Evolutionary conservation across 176 grass and related monocot species (phyloP).

Genomic region (Rhipidocladum racemiflorum): DNA sequence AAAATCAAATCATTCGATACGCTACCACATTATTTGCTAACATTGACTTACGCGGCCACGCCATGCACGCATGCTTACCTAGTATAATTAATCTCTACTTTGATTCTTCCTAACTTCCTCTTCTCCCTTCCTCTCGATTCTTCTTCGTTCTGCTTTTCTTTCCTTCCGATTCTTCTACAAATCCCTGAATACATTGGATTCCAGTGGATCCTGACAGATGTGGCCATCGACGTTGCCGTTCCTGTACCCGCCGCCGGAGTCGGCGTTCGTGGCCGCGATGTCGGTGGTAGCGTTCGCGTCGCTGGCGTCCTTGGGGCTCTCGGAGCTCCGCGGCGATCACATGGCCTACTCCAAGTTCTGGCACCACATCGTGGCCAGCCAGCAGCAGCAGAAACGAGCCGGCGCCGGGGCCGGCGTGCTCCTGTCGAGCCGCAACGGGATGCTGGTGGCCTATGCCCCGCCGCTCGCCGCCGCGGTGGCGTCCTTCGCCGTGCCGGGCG

Average conservation of each 20-base stretch:
- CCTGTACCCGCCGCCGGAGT: slow-evolving; percentile 56
- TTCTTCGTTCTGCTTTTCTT: no score
- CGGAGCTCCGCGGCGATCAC: slow-evolving; percentile 51
- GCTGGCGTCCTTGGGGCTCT: slow-evolving; percentile 34
- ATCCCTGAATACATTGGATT: no score
- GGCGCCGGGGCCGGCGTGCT: neutral
- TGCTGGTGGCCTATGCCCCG: slow-evolving; percentile 67
- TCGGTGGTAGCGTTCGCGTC: slow-evolving; percentile 37
- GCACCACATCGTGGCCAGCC: slow-evolving; percentile 41
- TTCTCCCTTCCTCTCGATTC: no score
- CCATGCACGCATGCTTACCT: no score
- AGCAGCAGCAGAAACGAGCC: neutral
- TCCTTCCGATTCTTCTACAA: no score
- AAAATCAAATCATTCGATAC: no score
- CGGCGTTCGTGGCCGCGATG: slow-evolving; percentile 39
- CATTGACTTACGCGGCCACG: no score
- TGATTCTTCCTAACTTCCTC: no score
- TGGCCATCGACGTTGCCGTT: slow-evolving; percentile 25
- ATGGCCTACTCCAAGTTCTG: slow-evolving; percentile 79
- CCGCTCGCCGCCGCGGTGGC: slow-evolving; percentile 42
- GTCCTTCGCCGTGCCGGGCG: slow-evolving; percentile 45
- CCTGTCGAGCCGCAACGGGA: slow-evolving; percentile 42
- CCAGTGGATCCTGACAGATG: no score
- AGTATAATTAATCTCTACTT: no score
- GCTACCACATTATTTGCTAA: no score